Base-by-base conservation (phyloP, 2,329 filamentous ascomycete species). In the Claviceps sp. region DNA sequence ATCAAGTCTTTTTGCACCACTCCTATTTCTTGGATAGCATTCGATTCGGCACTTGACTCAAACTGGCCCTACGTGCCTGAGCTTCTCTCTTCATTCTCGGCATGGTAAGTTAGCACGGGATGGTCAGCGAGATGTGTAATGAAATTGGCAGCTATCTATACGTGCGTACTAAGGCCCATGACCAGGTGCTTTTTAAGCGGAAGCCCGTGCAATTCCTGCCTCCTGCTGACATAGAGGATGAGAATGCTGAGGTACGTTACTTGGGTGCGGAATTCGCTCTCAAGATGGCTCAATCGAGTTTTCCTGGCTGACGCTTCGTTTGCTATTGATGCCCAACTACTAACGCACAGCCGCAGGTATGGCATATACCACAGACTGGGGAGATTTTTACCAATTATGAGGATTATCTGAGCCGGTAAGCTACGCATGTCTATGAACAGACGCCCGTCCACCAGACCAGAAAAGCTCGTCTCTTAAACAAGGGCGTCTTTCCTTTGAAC, bases 351-450 rank as follows among this genome's bases (percentile, higher is more conserved):
- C 59, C 52, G 47, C 64, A 96, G 90, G 83, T 97, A 52, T 98
- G 89, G 88, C 80, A 88, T 57, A 95, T 98, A 56, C 76, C 83
- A 52, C 82, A 90, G 67, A 97, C 93, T 14, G 87, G 86, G 44
- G 93, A 98, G 70, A 76, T 96, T 52, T 98, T 97, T 64, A 74
- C 77, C 20, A 85, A 83, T 49, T 97, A 97, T 66, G 90, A 96
- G 62, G 82, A 85, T 43, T 98, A 95, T 68, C 71, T 96, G 38
- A 77, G 79, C 60, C 82, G 90, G 88, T 91, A 75, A 66, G 83
- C 37, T 39, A 34, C 9, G 29, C 29, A 17, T 46, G 36, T 22
- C 34, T 29, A 16, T 5, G 13, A 37, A 34, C 42, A 45, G 38
- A 16, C 4, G 34, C 13, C 7, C 11, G 11, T 20, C 22, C n/a